These are phyloP conservation scores for Xenosphaeropsis pyriputrescens DNA, from an alignment of 2,329 filamentous ascomycete species.

Conservation along the genomic window DNA sequence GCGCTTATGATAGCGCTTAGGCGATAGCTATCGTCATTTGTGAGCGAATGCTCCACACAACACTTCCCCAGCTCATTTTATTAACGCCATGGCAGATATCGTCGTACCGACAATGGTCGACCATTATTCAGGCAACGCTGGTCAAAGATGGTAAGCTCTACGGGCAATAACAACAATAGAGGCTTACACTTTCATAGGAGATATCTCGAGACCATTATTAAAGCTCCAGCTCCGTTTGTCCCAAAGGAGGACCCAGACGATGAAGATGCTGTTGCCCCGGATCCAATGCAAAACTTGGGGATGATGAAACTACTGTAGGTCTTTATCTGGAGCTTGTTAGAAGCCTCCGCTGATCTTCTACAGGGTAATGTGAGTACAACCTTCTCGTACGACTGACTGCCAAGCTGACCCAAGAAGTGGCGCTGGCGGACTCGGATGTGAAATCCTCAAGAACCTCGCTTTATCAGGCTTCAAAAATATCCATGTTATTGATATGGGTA, in stretches of 20 bases:
- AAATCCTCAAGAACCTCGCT: conserved; percentile 92
- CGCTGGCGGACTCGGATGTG: conserved; percentile 86
- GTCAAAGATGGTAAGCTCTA: no score
- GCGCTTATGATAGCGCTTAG: conserved; percentile 4
- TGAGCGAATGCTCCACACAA: no score
- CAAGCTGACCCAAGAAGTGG: conserved; percentile 39
- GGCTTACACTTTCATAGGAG: conserved; percentile 37
- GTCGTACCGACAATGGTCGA: no score
- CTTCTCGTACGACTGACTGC: no score
- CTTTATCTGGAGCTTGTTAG: conserved; percentile 13
- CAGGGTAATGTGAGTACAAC: conserved; percentile 15
- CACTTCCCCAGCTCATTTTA: background rate
- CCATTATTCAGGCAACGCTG: no score
- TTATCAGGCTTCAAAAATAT: conserved; percentile 94
- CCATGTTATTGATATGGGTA: conserved; percentile 97
- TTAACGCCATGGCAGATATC: no score
- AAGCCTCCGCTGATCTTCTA: conserved; percentile 9
- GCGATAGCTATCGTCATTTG: background rate
- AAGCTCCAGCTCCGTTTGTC: conserved; percentile 53
- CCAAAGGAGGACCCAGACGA: conserved; percentile 35
- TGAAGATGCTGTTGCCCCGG: conserved; percentile 30
- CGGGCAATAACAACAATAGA: background rate
- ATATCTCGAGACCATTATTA: conserved; percentile 70
- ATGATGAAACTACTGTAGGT: conserved; percentile 59
- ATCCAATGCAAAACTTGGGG: conserved; percentile 27